Evolutionary conservation across 768 basidiomycete genomes (phyloP).

Genomic region (Hygrocybe coccinea): DNA sequence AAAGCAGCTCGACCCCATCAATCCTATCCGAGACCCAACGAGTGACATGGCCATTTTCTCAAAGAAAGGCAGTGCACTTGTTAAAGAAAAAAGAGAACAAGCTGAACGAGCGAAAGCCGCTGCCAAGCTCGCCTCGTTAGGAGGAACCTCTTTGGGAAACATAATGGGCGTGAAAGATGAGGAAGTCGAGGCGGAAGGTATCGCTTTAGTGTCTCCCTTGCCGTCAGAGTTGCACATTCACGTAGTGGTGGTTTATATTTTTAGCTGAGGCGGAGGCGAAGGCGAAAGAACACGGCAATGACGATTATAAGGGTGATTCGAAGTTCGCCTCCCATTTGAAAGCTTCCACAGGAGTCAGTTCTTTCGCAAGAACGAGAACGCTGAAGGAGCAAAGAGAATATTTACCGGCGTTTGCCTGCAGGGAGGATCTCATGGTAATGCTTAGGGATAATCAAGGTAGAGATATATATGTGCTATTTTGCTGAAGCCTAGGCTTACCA

Average conservation of each 20-base stretch:
- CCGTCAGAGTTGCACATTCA: constrained; percentile 73
- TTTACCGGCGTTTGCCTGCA: constrained; percentile 93
- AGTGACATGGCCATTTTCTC: constrained; percentile 95
- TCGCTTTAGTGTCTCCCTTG: constrained; percentile 13
- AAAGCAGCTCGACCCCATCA: constrained; percentile 94
- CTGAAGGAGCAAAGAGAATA: constrained; percentile 95
- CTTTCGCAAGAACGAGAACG: constrained; percentile 76
- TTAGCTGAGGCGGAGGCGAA: constrained; percentile 47
- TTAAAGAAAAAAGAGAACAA: constrained; percentile 94
- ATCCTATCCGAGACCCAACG: constrained; percentile 88
- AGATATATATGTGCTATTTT: constrained; percentile 44
- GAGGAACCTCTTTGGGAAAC: constrained; percentile 93
- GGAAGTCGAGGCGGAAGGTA: constrained; percentile 87
- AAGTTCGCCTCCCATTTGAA: constrained; percentile 97
- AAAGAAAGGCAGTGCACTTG: constrained; percentile 92
- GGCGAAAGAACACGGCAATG: constrained; percentile 47
- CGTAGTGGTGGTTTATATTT: constrained; percentile 55
- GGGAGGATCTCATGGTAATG: constrained; percentile 84
- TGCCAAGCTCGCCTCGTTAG: constrained; percentile 86
- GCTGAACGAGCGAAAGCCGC: constrained; percentile 95
- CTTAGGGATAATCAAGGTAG: constrained; percentile 93
- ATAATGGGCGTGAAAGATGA: constrained; percentile 97
- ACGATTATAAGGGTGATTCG: constrained; percentile 86
- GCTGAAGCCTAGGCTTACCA: constrained; percentile 37
- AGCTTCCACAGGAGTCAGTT: constrained; percentile 66